These are phyloP conservation scores for Thymus mandschuricus DNA, from an alignment of 257 asterid genomes.

Conservation along the genomic window DNA sequence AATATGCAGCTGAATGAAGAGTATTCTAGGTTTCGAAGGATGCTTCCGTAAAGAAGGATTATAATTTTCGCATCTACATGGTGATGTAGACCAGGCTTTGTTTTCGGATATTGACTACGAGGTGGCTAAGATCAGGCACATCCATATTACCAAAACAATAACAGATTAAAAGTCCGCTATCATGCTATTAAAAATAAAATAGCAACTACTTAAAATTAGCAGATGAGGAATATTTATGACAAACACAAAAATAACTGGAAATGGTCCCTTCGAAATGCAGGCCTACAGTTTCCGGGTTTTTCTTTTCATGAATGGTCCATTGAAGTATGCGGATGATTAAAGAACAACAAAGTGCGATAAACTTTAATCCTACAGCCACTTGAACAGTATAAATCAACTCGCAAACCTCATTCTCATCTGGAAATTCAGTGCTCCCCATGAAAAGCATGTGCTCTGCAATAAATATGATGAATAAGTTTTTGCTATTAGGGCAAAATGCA, in stretches of 20 bases:
- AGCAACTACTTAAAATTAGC: conserved; percentile 14
- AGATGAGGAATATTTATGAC: background rate
- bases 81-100: conserved; percentile 2
- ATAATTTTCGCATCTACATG: background rate
- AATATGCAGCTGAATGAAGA: conserved; percentile 12
- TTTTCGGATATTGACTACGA: background rate
- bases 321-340: background rate
- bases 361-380: conserved; percentile 17
- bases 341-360: conserved; percentile 19
- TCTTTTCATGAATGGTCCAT: conserved; percentile 10
- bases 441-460: conserved; percentile 98
- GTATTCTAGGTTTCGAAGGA: background rate
- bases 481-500: background rate
- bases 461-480: conserved; percentile 29
- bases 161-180: background rate
- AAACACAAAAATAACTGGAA: conserved; percentile 17
- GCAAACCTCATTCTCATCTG: conserved; percentile 97
- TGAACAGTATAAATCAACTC: conserved; percentile 17
- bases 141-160: background rate
- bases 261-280: conserved; percentile 21
- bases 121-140: background rate
- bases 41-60: background rate
- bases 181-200: background rate
- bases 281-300: background rate
- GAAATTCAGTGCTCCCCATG: conserved; percentile 95